phyloP scores from a whole-genome alignment of 371 early-diverging fungal genomes.

The Mucor racemosus region DNA sequence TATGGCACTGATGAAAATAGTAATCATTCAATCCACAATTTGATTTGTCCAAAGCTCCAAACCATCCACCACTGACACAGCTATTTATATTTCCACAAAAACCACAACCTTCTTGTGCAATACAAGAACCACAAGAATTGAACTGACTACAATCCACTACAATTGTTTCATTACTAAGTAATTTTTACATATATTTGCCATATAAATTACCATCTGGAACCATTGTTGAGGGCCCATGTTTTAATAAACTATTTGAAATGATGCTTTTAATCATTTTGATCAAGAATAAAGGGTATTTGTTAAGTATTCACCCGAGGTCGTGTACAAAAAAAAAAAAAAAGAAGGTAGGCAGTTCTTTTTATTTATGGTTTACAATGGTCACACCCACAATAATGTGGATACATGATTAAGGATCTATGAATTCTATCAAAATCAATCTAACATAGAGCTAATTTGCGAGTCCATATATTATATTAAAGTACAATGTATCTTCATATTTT shows the following conservation, averaged over 20 bases:
- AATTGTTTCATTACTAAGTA: not conserved
- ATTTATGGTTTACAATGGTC: too few relatives aligned
- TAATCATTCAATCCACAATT: conserved; percentile 17
- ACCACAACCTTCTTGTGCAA: conserved; percentile 27
- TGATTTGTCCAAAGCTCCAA: conserved; percentile 21
- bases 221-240: not conserved
- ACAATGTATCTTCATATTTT: too few relatives aligned
- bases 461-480: too few relatives aligned
- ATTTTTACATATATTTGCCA: too few relatives aligned
- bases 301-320: not conserved
- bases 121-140: conserved; percentile 16
- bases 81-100: conserved; percentile 16
- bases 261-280: conserved; percentile 2
- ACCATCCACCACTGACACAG: conserved; percentile 26
- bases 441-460: too few relatives aligned
- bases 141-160: conserved; percentile 23
- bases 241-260: not conserved
- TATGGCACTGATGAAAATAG: conserved; percentile 30
- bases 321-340: not conserved
- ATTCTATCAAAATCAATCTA: too few relatives aligned
- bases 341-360: too few relatives aligned
- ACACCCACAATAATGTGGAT: too few relatives aligned
- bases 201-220: not conserved
- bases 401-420: too few relatives aligned
- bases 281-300: not conserved